Conservation (phyloP, 2,329 filamentous ascomycete species). For the Blastomyces parvus region DNA sequence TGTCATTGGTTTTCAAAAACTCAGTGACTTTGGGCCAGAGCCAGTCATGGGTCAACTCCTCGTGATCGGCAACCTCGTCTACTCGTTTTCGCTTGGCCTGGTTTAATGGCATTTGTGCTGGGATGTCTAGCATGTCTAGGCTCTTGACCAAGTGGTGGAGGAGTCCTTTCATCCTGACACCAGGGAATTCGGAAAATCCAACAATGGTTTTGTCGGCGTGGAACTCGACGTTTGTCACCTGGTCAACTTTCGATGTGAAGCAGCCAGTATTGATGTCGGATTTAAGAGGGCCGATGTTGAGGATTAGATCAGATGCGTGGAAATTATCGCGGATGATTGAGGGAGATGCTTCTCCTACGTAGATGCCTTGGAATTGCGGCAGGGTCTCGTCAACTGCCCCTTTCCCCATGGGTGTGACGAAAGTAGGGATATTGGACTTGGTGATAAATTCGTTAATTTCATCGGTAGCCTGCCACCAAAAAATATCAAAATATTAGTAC, state of each 20-base stretch:
- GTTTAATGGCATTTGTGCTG: constrained; percentile 42
- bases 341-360: constrained; percentile 67
- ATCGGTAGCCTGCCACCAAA: constrained; percentile 46
- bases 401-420: constrained; percentile 88
- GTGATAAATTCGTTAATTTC: constrained; percentile 65
- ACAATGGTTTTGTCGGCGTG: constrained; percentile 65
- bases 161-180: constrained; percentile 66
- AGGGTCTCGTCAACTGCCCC: constrained; percentile 68
- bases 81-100: constrained; percentile 44
- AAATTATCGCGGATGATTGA: constrained; percentile 37
- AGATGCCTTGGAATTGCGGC: constrained; percentile 71
- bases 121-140: constrained; percentile 47
- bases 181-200: constrained; percentile 66
- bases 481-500: neutral
- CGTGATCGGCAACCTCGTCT: constrained; percentile 38
- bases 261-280: constrained; percentile 50
- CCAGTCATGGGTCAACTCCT: constrained; percentile 41
- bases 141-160: constrained; percentile 60
- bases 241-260: constrained; percentile 72
- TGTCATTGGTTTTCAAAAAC: constrained; percentile 62
- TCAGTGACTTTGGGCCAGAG: constrained; percentile 69
- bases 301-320: constrained; percentile 33
- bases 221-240: constrained; percentile 73
- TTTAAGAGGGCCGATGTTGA: constrained; percentile 38
- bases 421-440: constrained; percentile 66